phyloP scores from a whole-genome alignment of 148 eudicot species.

The Chenopodium album region DNA sequence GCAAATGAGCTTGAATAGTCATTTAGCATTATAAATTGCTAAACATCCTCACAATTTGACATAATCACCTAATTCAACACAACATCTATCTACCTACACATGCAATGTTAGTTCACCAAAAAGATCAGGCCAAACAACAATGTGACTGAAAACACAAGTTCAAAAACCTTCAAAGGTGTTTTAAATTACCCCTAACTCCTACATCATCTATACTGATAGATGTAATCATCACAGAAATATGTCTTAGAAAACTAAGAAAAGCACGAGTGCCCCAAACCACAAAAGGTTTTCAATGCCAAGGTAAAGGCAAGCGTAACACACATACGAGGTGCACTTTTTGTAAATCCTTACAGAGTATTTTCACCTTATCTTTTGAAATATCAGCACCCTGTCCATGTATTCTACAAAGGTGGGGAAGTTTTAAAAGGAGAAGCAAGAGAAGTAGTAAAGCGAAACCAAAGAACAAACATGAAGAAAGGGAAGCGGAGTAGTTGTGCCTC shows the following conservation, averaged over 20 bases:
- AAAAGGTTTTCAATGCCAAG: not conserved
- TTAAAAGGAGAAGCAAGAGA: not conserved
- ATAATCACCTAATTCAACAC: not conserved
- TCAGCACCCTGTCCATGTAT: too few species aligned
- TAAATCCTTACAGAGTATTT: not conserved
- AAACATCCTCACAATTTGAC: conserved; percentile 2
- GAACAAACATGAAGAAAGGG: not conserved
- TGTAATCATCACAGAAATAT: not conserved
- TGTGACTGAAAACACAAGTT: too few species aligned
- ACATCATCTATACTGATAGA: too few species aligned
- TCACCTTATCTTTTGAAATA: too few species aligned
- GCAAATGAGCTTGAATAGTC: not conserved
- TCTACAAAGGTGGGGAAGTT: not conserved
- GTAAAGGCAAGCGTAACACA: not conserved
- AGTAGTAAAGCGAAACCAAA: not conserved
- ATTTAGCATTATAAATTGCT: not conserved
- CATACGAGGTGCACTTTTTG: not conserved
- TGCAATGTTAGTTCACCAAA: not conserved
- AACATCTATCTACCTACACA: not conserved
- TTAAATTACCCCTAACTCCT: not conserved
- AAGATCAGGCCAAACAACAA: not conserved
- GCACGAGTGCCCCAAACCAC: not conserved
- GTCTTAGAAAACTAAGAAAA: too few species aligned
- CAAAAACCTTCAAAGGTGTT: not conserved
- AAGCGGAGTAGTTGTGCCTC: not conserved